Conservation (phyloP, 2,329 filamentous ascomycete species). For the Trichoderma breve region DNA sequence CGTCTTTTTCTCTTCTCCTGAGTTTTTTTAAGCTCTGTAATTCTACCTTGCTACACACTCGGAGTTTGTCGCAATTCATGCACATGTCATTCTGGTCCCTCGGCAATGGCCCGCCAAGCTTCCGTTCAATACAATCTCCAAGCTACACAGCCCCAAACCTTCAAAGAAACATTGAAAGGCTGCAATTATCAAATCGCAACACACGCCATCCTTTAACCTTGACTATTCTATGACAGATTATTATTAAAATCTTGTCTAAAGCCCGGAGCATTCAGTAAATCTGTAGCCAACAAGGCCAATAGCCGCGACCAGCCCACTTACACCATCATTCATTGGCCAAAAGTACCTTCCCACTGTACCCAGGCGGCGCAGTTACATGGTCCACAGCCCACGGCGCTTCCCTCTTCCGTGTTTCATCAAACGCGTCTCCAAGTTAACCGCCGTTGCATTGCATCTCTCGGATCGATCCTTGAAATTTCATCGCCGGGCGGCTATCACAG, state of each 20-base stretch:
- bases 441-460: slow-evolving; percentile 7
- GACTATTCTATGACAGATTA: neutral
- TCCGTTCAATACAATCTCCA: neutral
- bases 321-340: neutral
- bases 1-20: neutral
- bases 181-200: neutral
- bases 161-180: neutral
- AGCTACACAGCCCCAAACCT: neutral
- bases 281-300: neutral
- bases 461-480: neutral
- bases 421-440: neutral
- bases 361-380: neutral
- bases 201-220: neutral
- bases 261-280: neutral
- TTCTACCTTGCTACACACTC: neutral
- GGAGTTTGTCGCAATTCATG: neutral
- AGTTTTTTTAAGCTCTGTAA: neutral
- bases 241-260: neutral
- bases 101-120: neutral
- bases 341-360: neutral
- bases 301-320: neutral
- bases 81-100: neutral
- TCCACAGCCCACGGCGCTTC: neutral
- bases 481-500: neutral
- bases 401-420: slow-evolving; percentile 11